Evolutionary conservation across 106 monocot species (phyloP).

Genomic region (Gastrodia elata): DNA sequence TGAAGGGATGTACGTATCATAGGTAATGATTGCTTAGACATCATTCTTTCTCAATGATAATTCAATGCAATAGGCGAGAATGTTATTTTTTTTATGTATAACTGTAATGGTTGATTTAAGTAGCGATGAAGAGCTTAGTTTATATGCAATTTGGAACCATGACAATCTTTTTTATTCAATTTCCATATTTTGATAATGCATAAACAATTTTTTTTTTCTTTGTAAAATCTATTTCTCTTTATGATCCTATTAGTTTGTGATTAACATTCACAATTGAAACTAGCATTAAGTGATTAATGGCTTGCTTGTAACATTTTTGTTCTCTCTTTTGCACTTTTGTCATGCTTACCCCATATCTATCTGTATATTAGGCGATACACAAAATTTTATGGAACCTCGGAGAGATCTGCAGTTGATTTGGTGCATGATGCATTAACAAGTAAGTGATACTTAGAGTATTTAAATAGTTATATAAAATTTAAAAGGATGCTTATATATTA

Average conservation of each 20-base stretch:
- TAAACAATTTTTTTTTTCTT: neutral
- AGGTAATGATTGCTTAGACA: slow-evolving; percentile 29
- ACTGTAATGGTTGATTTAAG: neutral
- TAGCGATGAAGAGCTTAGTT: neutral
- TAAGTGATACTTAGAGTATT: slow-evolving; percentile 24
- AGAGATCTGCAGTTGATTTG: slow-evolving; percentile 67
- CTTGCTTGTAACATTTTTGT: neutral
- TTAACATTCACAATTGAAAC: neutral
- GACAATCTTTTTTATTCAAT: neutral
- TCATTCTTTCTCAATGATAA: neutral
- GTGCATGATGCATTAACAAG: slow-evolving; percentile 93
- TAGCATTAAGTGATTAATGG: neutral
- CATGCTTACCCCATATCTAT: neutral
- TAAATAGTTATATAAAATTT: neutral
- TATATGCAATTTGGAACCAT: neutral
- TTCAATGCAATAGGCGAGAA: neutral
- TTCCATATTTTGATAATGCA: neutral
- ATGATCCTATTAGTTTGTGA: neutral
- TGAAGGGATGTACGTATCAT: slow-evolving; percentile 80
- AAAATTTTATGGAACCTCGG: slow-evolving; percentile 92
- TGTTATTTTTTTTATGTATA: neutral
- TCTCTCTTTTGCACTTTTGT: neutral
- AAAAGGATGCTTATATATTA: neutral
- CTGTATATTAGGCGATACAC: slow-evolving; percentile 71
- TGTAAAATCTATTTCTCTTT: neutral